These are phyloP conservation scores for Vachellia collinsii DNA, from an alignment of 306 rosid species.

Conservation along the genomic window DNA sequence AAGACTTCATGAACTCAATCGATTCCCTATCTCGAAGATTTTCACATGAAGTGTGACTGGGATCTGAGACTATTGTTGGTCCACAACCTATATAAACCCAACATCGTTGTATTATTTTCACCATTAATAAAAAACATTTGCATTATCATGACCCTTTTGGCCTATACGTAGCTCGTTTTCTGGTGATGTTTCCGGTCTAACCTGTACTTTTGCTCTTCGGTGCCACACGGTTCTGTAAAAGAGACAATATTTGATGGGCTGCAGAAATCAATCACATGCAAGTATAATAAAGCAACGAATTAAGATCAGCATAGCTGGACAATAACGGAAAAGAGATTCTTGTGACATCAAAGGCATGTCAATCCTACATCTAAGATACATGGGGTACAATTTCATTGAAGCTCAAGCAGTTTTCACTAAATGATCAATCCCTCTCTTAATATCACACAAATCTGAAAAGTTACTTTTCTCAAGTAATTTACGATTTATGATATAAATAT, in stretches of 20 bases:
- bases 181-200: slow-evolving; percentile 28
- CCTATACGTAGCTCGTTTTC: slow-evolving; percentile 27
- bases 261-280: slow-evolving; percentile 45
- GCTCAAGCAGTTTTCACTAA: slow-evolving; percentile 6
- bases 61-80: slow-evolving; percentile 21
- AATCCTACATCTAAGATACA: slow-evolving; percentile 1
- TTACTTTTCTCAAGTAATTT: no score
- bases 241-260: slow-evolving; percentile 75
- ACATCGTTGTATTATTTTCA: slow-evolving; percentile 25
- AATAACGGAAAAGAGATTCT: not conserved
- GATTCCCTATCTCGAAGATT: slow-evolving; percentile 28
- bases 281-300: slow-evolving; percentile 25
- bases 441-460: slow-evolving; percentile 7
- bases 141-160: slow-evolving; percentile 34
- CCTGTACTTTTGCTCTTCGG: slow-evolving; percentile 41
- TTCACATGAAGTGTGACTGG: slow-evolving; percentile 36
- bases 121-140: not conserved
- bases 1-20: slow-evolving; percentile 33
- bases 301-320: slow-evolving; percentile 28
- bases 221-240: slow-evolving; percentile 63
- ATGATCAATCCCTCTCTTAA: slow-evolving; percentile 24
- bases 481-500: no score
- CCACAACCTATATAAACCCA: slow-evolving; percentile 44
- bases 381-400: not conserved
- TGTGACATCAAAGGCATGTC: slow-evolving; percentile 20